These are phyloP conservation scores for Didymella lethalis DNA, from an alignment of 2,329 filamentous ascomycete species.

Conservation along the genomic window DNA sequence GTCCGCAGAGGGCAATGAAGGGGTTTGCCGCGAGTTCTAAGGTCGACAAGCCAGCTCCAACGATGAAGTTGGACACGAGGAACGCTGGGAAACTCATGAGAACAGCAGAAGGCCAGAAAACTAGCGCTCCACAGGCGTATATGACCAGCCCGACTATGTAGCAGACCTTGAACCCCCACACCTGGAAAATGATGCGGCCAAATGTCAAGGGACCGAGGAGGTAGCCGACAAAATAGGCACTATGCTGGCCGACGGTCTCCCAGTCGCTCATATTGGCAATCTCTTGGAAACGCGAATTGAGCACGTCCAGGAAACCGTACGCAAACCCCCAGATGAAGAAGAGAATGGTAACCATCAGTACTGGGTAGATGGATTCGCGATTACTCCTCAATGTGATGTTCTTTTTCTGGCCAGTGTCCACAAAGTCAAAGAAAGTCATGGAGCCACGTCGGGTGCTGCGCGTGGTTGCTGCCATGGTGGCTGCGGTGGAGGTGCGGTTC, in stretches of 20 bases:
- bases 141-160: slow-evolving; percentile 67
- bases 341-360: slow-evolving; percentile 76
- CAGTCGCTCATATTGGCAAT: slow-evolving; percentile 68
- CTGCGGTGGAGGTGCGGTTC: slow-evolving; percentile 48
- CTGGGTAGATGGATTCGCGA: slow-evolving; percentile 73
- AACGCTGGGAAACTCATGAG: slow-evolving; percentile 68
- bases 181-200: slow-evolving; percentile 64
- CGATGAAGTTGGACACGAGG: slow-evolving; percentile 68
- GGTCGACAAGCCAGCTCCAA: slow-evolving; percentile 66
- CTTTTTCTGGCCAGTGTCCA: slow-evolving; percentile 72
- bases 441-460: slow-evolving; percentile 34
- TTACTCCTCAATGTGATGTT: slow-evolving; percentile 72
- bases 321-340: slow-evolving; percentile 93
- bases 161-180: slow-evolving; percentile 69
- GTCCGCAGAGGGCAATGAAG: slow-evolving; percentile 69
- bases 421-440: slow-evolving; percentile 76
- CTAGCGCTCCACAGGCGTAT: slow-evolving; percentile 68
- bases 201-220: slow-evolving; percentile 73
- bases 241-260: slow-evolving; percentile 72
- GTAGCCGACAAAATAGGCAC: slow-evolving; percentile 76
- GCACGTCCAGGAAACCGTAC: slow-evolving; percentile 82
- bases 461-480: slow-evolving; percentile 35
- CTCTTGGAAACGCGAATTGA: slow-evolving; percentile 74
- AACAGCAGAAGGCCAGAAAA: slow-evolving; percentile 72
- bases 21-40: slow-evolving; percentile 69